Conservation (phyloP, 2,329 filamentous ascomycete genomes). For the Xylaria sp. region DNA sequence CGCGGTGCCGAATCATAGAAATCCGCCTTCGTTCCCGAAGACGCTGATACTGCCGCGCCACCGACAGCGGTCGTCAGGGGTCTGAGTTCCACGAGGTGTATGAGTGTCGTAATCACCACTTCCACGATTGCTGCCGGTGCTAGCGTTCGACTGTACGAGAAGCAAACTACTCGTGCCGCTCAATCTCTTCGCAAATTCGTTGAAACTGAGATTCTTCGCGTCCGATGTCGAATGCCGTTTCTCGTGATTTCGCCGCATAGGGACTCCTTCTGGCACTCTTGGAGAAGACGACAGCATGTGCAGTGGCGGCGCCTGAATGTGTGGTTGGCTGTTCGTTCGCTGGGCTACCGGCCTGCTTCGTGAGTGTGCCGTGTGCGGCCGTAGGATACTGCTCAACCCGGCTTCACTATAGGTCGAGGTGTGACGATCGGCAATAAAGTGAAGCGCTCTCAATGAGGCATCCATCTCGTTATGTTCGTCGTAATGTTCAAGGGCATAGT, state of each 20-base stretch:
- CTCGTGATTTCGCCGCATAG: conserved; percentile 51
- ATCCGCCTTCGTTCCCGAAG: conserved; percentile 63
- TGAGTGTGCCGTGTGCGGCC: conserved; percentile 66
- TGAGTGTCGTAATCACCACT: conserved; percentile 60
- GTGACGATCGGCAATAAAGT: conserved; percentile 60
- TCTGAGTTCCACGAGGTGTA: conserved; percentile 50
- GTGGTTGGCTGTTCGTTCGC: conserved; percentile 61
- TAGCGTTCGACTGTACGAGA: conserved; percentile 67
- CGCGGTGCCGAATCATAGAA: conserved; percentile 56
- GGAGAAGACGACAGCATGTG: conserved; percentile 41
- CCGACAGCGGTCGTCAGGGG: conserved; percentile 59
- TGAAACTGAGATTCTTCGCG: conserved; percentile 68
- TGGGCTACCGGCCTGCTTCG: conserved; percentile 58
- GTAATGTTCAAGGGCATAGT: conserved; percentile 50
- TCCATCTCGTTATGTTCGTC: conserved; percentile 53
- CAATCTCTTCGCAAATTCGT: conserved; percentile 68
- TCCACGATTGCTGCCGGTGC: conserved; percentile 58
- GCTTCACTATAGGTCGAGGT: conserved; percentile 49
- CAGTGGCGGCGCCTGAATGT: conserved; percentile 50
- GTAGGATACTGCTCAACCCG: conserved; percentile 50
- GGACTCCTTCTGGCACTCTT: conserved; percentile 17
- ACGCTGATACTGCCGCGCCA: conserved; percentile 69
- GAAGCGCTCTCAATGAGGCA: conserved; percentile 60
- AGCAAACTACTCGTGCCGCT: conserved; percentile 70
- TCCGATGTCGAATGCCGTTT: conserved; percentile 65